Evolutionary conservation across 2,329 filamentous ascomycete genomes (phyloP), one percentile per base, ranked within the genome.

Genomic region (Aureobasidium leucospermi): DNA sequence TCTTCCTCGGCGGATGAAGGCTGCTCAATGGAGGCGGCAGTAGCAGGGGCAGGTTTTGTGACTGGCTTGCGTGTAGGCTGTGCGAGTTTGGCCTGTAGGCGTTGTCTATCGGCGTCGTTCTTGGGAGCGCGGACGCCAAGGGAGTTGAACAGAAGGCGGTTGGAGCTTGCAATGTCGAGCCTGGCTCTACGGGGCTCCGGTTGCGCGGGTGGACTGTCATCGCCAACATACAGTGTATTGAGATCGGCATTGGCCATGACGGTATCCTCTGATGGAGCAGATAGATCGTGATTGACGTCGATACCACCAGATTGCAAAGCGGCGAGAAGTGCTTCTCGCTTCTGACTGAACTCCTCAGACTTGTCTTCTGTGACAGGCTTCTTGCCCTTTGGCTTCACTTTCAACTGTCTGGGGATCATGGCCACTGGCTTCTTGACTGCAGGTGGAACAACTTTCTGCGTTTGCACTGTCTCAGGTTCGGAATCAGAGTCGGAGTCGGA

Each of bases 131-230:
- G 83, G 9, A 90, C 71, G 3, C 88, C 89, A 3, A 93, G 76
- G 6, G 88, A 86, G 8, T 85, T 85, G 66, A 91, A 89, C 0
- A 93, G 71, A 60, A 92, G 76, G 64, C 89, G 81, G 57, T 83
- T 80, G 2, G 85, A 83, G 55, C 86, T 85, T 15, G 79, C 81
- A 32, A 90, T 59, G 66, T 86, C 80, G 36, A 85, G 70, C 16
- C 69, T 73, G 3, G 73, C 73, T 47, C 76, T 74, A 60, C 75
- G 73, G 36, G 63, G 38, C 48, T 48, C 48, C 28, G 61, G 39
- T 39, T 61, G 59, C 2, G 66, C 62, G 13, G 46, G 32, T 9
- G 59, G n/a, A 23, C 11, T 46, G 57, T 8, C 39, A 4, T 23
- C 16, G 47, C n/a, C 34, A 6, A 32, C 16, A 36, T 31, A 28